Evolutionary conservation across 495 filamentous ascomycete genomes (phyloP), one percentile per base, ranked within the genome.

Genomic region (Penicillium canescens): DNA sequence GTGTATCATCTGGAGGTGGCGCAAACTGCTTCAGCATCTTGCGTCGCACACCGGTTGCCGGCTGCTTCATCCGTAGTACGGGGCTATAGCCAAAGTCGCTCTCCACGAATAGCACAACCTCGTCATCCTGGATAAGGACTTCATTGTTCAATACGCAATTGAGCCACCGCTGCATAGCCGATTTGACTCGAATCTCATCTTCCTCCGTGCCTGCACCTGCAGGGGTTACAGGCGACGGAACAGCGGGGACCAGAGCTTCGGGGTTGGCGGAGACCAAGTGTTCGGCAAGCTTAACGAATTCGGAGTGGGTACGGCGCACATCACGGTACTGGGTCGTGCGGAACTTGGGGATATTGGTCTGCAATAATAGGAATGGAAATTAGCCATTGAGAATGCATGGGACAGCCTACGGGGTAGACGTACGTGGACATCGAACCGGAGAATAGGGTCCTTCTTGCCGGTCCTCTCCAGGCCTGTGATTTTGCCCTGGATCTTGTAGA

Each of bases 1-100:
- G 95, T 0, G 95, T 98, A 62, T 99, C 95, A 70, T 99, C 95
- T 6, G 93, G 91, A 0, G 95, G 95, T 6, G 95, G 95, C 13
- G 95, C 95, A 66, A 99, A 99, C 71, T 99, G 95, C 77, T 99
- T 99, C 70, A 99, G 79, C 38, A 97, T 85, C 73, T 95, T 94
- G 59, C 95, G 84, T 38, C 93, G 84, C 50, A 98, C 91, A 36
- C 95, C 95, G 0, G 95, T 99, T 13, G 95, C 95, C 6, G 95
- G 95, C 71, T 99, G 95, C 75, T 96, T 96, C 79, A 91, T 88
- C 61, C 91, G 85, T 16, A 98, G 86, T 55, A 98, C 88, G 5
- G 95, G 95, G 62, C 91, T 96, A 67, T 99, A 99, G 20, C 95
- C 95, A 69, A 96, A 96, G 70, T 99, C 95, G 61, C 91, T 94